A percentile compares a stretch with the other conserved stretches of the same genome.
Conservation (phyloP, 2,329 filamentous ascomycete genomes). For the Pseudogymnoascus sp. region DNA sequence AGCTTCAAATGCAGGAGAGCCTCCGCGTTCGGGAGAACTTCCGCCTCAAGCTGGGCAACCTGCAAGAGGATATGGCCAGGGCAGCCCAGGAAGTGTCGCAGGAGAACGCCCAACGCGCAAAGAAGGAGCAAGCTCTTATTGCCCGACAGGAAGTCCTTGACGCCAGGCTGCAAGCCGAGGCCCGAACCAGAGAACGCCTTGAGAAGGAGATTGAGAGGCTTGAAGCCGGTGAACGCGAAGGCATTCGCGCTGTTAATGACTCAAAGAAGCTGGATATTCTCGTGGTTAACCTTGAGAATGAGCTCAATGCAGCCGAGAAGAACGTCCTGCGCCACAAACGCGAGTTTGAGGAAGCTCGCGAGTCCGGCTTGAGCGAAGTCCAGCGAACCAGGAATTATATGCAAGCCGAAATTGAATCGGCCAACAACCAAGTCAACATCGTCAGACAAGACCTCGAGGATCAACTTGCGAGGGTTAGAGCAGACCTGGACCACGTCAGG, state of each 20-base stretch:
- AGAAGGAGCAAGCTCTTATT: slow-evolving; percentile 70
- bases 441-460: slow-evolving; percentile 76
- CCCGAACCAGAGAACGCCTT: slow-evolving; percentile 59
- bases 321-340: slow-evolving; percentile 10
- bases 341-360: slow-evolving; percentile 76
- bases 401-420: slow-evolving; percentile 73
- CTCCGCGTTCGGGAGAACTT: slow-evolving; percentile 76
- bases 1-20: slow-evolving; percentile 76
- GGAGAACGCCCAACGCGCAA: slow-evolving; percentile 72
- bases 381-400: slow-evolving; percentile 71
- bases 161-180: slow-evolving; percentile 66
- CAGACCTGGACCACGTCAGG: slow-evolving; percentile 68
- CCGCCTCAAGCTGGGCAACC: slow-evolving; percentile 71
- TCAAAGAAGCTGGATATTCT: slow-evolving; percentile 52
- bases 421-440: slow-evolving; percentile 78
- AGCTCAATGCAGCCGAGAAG: slow-evolving; percentile 56
- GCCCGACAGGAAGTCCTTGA: slow-evolving; percentile 76
- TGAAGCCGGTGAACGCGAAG: slow-evolving; percentile 56
- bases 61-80: slow-evolving; percentile 80
- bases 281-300: slow-evolving; percentile 50
- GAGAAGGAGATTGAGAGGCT: slow-evolving; percentile 60
- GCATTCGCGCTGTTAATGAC: slow-evolving; percentile 56
- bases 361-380: slow-evolving; percentile 71
- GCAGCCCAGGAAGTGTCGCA: slow-evolving; percentile 73
- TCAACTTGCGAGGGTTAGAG: slow-evolving; percentile 63